A percentile compares a stretch with the other conserved stretches of the same genome.
Evolutionary conservation across 768 basidiomycete species (phyloP).

Genomic region (Auriscalpium orientale): DNA sequence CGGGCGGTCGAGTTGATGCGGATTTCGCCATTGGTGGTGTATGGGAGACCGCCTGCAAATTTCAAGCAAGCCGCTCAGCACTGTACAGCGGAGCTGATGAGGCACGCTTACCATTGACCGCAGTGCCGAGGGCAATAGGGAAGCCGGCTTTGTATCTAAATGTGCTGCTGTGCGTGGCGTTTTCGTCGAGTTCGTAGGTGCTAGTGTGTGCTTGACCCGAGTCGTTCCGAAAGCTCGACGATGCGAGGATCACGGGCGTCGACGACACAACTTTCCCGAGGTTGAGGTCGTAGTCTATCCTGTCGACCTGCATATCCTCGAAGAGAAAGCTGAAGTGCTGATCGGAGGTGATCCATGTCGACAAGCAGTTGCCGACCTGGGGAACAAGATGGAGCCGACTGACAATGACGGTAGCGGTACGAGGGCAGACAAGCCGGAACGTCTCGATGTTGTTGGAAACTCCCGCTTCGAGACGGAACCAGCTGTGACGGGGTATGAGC

Average conservation of each 20-base stretch:
- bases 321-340: constrained; percentile 3
- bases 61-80: not conserved
- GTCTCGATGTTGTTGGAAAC: not conserved
- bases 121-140: not conserved
- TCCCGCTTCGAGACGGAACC: constrained; percentile 2
- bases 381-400: not conserved
- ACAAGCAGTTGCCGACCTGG: not conserved
- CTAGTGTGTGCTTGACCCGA: not conserved
- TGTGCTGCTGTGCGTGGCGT: not conserved
- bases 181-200: not conserved
- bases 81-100: not conserved
- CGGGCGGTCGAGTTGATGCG: not conserved
- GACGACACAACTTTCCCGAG: not conserved
- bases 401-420: not conserved
- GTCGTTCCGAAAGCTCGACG: not conserved
- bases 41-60: not conserved
- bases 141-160: not conserved
- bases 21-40: not conserved
- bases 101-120: not conserved
- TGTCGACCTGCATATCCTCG: constrained; percentile 1
- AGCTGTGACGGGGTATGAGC: not conserved
- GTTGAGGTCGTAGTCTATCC: constrained; percentile 2
- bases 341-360: not conserved
- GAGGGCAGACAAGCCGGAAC: constrained; percentile 1
- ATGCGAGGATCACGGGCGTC: not conserved